A percentile compares a stretch with the other conserved stretches of the same genome.
These are phyloP conservation scores for Verticillium tricorpus DNA, from an alignment of 2,329 filamentous ascomycete genomes.

Conservation along the genomic window DNA sequence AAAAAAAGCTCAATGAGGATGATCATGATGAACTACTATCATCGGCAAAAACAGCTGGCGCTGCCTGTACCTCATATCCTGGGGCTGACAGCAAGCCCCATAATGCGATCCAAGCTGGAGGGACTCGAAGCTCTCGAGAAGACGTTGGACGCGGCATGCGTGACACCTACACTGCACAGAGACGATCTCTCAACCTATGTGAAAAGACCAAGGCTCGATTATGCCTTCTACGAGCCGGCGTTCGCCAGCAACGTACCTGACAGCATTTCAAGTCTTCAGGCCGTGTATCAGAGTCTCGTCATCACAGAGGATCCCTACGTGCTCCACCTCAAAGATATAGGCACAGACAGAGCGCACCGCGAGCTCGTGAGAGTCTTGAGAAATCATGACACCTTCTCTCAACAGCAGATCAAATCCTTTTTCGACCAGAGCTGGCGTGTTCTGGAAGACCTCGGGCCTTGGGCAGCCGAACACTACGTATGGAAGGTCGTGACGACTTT, in stretches of 20 bases:
- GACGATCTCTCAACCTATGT: constrained; percentile 65
- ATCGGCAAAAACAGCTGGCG: constrained; percentile 35
- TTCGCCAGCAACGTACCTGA: constrained; percentile 19
- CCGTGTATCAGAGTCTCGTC: constrained; percentile 40
- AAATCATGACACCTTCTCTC: constrained; percentile 46
- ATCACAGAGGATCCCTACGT: constrained; percentile 60
- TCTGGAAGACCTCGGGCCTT: constrained; percentile 55
- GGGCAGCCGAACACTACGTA: constrained; percentile 67
- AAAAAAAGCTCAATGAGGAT: constrained; percentile 58
- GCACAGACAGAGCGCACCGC: constrained; percentile 33
- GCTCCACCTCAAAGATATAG: constrained; percentile 35
- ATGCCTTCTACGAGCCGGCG: constrained; percentile 24
- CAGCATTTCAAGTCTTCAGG: constrained; percentile 37
- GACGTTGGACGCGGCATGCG: constrained; percentile 65
- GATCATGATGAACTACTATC: constrained; percentile 73
- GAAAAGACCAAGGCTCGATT: constrained; percentile 56
- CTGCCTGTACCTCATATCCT: constrained; percentile 59
- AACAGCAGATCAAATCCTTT: constrained; percentile 53
- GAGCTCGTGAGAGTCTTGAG: constrained; percentile 32
- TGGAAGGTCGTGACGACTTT: constrained; percentile 37
- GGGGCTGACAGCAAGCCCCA: constrained; percentile 76
- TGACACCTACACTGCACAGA: constrained; percentile 63
- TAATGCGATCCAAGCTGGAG: constrained; percentile 52
- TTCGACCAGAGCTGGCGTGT: constrained; percentile 46
- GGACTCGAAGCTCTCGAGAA: constrained; percentile 60